Evolutionary conservation across 371 early-diverging fungal genomes (phyloP).

Genomic region (Syncephalis plumigaleata): DNA sequence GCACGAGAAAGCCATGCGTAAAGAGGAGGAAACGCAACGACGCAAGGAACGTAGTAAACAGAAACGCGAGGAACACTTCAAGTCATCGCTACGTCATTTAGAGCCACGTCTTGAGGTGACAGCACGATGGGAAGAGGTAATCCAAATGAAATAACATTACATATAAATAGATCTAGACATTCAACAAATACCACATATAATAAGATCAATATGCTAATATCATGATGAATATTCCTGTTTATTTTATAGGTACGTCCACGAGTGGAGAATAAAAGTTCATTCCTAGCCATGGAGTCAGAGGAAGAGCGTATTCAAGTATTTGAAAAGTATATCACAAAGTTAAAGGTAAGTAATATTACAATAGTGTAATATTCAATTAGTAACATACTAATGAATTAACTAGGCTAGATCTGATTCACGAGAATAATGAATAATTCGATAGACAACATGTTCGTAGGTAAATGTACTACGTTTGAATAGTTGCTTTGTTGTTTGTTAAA

Average conservation of each 20-base stretch:
- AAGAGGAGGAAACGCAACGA: constrained; percentile 53
- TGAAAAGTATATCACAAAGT: constrained; percentile 43
- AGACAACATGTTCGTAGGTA: too few species aligned
- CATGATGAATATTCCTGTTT: too few species aligned
- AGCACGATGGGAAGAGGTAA: constrained; percentile 49
- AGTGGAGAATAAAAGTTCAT: constrained; percentile 35
- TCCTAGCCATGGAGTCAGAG: constrained; percentile 40
- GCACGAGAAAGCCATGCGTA: constrained; percentile 34
- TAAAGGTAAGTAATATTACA: constrained; percentile 24
- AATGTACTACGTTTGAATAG: too few species aligned
- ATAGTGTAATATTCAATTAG: too few species aligned
- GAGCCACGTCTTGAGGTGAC: constrained; percentile 34
- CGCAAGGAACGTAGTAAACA: constrained; percentile 44
- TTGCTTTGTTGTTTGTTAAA: too few species aligned
- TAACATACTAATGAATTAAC: too few species aligned
- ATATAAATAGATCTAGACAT: constrained; percentile 6
- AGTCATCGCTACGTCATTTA: constrained; percentile 43
- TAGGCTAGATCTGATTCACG: too few species aligned
- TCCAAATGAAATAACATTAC: neutral
- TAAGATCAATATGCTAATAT: too few species aligned
- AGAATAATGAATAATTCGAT: too few species aligned
- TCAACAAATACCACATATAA: too few species aligned
- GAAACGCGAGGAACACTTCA: constrained; percentile 56
- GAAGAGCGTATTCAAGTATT: constrained; percentile 48
- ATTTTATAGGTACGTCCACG: constrained; percentile 21